Percentiles rank a stretch among this genome's conserved stretches.
These are phyloP conservation scores for Pythium rishiriense DNA, from an alignment of 352 stramenopile genomes.

Conservation along the genomic window DNA sequence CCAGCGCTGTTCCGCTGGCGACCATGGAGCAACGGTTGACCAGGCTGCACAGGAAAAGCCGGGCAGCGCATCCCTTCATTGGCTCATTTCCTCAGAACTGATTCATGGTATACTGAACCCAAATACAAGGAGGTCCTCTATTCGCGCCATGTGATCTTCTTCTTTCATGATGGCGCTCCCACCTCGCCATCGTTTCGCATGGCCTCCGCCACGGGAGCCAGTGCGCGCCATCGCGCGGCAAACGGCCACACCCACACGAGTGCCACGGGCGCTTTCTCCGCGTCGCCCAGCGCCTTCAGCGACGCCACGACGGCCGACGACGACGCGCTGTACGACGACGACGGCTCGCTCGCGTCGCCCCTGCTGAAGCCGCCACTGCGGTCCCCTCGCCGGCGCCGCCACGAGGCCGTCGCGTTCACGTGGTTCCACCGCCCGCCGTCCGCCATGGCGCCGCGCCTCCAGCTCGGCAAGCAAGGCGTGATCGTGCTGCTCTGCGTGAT, in stretches of 20 bases:
- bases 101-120: background rate
- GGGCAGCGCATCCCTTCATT: too few species aligned
- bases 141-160: background rate
- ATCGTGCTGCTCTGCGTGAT: constrained; percentile 88
- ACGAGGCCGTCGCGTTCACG: constrained; percentile 20
- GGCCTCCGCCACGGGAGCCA: background rate
- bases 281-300: background rate
- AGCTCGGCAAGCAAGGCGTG: constrained; percentile 35
- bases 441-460: constrained; percentile 12
- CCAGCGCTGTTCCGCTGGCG: too few species aligned
- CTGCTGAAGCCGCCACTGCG: constrained; percentile 12
- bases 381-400: background rate
- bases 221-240: constrained; percentile 4
- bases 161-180: too few species aligned
- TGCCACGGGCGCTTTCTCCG: too few species aligned
- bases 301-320: background rate
- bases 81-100: background rate
- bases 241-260: background rate
- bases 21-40: too few species aligned
- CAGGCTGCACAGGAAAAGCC: too few species aligned
- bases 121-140: background rate
- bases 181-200: too few species aligned
- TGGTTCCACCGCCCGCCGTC: constrained; percentile 18
- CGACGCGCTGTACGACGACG: constrained; percentile 6
- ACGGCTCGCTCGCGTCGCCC: constrained; percentile 18